Evolutionary conservation across 805 yeast genomes (phyloP).

Genomic region (Metschnikowia cerradonensis): DNA sequence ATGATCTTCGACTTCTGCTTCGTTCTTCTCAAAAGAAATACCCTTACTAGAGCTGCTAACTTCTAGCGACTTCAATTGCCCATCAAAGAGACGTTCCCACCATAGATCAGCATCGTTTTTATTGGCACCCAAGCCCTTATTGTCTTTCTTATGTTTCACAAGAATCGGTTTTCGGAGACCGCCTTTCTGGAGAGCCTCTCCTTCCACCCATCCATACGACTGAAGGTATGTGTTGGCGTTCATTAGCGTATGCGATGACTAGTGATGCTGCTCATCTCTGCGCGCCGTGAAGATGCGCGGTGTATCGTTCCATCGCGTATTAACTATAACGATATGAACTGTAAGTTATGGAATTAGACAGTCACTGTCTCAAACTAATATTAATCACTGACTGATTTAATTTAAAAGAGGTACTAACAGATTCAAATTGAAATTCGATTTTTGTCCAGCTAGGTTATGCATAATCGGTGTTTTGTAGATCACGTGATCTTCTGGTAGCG

Average conservation of each 20-base stretch:
- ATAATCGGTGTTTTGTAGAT: too few relatives aligned
- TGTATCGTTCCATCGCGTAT: neutral
- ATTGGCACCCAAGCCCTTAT: constrained; percentile 84
- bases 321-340: too few relatives aligned
- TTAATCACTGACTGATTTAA: too few relatives aligned
- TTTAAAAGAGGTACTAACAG: too few relatives aligned
- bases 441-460: too few relatives aligned
- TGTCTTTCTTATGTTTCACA: constrained; percentile 86
- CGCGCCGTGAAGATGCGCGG: constrained; percentile 1
- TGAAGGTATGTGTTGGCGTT: constrained; percentile 68
- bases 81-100: constrained; percentile 97
- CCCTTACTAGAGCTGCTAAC: constrained; percentile 38
- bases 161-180: constrained; percentile 81
- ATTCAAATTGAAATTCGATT: too few relatives aligned
- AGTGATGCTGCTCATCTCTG: constrained; percentile 1
- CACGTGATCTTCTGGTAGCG: too few relatives aligned
- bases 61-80: constrained; percentile 77
- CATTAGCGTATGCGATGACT: constrained; percentile 40
- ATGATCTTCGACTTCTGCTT: constrained; percentile 42
- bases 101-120: constrained; percentile 79
- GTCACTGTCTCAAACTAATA: too few relatives aligned
- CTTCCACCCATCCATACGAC: constrained; percentile 89
- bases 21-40: constrained; percentile 52
- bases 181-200: constrained; percentile 76
- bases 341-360: too few relatives aligned